Percentiles rank a stretch among this genome's conserved stretches.
These are phyloP conservation scores for Juglanconis oblonga DNA, from an alignment of 2,329 filamentous ascomycete genomes.

Conservation along the genomic window DNA sequence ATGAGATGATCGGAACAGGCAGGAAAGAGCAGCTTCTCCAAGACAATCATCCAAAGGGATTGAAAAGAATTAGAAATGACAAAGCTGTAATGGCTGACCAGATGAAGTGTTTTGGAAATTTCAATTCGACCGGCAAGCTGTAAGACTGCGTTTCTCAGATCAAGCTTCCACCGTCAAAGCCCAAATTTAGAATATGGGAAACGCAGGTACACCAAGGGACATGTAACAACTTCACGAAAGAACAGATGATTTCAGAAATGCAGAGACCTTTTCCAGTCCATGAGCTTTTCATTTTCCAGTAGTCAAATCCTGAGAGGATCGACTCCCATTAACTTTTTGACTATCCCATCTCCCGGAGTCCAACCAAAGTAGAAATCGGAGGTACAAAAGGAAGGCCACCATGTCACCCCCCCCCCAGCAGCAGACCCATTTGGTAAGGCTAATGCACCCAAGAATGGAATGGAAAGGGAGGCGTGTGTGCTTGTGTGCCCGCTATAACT, in stretches of 20 bases:
- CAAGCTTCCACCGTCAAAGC: background rate
- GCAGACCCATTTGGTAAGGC: background rate
- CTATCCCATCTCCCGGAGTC: slow-evolving; percentile 6
- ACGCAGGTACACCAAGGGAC: background rate
- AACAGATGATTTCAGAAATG: background rate
- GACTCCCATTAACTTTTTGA: slow-evolving; percentile 9
- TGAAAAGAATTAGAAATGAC: background rate
- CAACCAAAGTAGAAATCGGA: slow-evolving; percentile 5
- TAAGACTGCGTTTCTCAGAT: background rate
- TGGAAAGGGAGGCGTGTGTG: background rate
- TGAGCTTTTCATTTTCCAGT: slow-evolving; percentile 15
- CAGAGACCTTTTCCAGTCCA: slow-evolving; percentile 10
- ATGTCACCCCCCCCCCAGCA: background rate
- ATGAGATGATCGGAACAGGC: background rate
- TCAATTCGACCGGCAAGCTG: background rate
- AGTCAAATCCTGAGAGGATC: slow-evolving; percentile 1
- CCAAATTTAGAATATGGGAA: background rate
- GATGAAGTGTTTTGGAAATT: background rate
- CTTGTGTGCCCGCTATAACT: slow-evolving; percentile 23
- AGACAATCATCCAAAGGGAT: background rate
- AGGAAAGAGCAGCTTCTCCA: background rate
- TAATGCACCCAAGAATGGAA: background rate
- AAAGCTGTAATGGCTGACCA: background rate
- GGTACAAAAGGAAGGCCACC: slow-evolving; percentile 12
- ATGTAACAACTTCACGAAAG: background rate